Evolutionary conservation across 1,284 basidiomycete genomes (phyloP), one percentile per base, ranked within the genome.

Genomic region (Abortiporus biennis): DNA sequence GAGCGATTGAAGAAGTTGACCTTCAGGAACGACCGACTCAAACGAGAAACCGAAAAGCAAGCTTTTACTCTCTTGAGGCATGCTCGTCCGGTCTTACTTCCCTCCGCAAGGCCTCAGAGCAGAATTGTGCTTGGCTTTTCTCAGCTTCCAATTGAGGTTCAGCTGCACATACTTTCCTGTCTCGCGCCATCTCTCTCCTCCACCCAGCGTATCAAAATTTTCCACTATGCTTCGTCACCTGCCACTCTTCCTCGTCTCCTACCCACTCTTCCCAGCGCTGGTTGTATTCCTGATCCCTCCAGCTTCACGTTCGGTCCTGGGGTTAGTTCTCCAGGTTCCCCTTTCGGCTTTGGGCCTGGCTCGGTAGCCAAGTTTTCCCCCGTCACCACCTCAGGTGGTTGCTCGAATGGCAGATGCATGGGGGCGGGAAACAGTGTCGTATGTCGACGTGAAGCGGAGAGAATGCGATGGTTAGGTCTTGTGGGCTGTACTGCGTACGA

Each of bases 141-240:
- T 62, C 52, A 53, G 12, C 65, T 86, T 21, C 83, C 83, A 0
- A 69, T 59, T 17, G 83, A 86, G 54, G 63, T 86, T 16, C 72
- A 76, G 45, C 64, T 78, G 3, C 51, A 76, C 53, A 74, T 79
- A 42, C 66, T 85, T 23, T 73, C 76, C 16, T 68, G 74, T 51
- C 55, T 81, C 22, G 70, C 78, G 2, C 81, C 80, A 9, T 64
- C 62, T 0, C 69, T 86, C 19, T 83, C 80, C 2, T 46, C 66
- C 8, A 54, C 66, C 1, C 84, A 86, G 49, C 71, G 70, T 15
- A 59, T 70, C 35, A 76, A 71, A 19, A 68, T 86, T 17, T 77
- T 69, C 51, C 59, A 64, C 24, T 80, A 76, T 47, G 80, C 80
- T 1, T 66, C 74, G 1, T 66, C 71, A 9, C 49, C 62, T 1